Evolutionary conservation across 352 stramenopile species (phyloP).

Genomic region (Globisporangium viniferum): DNA sequence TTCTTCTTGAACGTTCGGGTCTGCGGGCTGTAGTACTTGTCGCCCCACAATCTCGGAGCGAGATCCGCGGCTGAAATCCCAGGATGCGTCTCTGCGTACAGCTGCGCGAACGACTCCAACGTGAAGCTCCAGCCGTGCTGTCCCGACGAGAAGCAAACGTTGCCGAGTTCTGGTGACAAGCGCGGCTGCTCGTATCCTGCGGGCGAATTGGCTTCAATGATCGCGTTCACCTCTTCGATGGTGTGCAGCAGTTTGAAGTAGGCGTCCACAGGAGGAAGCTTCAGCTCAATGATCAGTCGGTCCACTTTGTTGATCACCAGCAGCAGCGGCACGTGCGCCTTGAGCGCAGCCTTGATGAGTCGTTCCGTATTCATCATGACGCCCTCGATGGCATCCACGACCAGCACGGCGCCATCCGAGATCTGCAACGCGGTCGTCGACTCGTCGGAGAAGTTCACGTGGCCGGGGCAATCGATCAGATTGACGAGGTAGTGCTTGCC

Average conservation of each 20-base stretch:
- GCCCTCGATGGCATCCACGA: constrained; percentile 98
- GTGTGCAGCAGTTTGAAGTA: constrained; percentile 98
- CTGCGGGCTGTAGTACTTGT: constrained; percentile 95
- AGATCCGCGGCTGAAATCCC: constrained; percentile 85
- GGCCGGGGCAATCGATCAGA: constrained; percentile 95
- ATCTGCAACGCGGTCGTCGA: constrained; percentile 91
- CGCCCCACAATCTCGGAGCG: constrained; percentile 94
- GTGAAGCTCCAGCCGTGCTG: constrained; percentile 98
- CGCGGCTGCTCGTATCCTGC: constrained; percentile 41
- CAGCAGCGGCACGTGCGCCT: constrained; percentile 86
- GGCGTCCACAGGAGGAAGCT: constrained; percentile 95
- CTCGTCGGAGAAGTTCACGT: constrained; percentile 98
- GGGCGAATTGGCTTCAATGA: constrained; percentile 76
- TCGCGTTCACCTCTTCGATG: constrained; percentile 96
- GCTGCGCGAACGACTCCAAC: constrained; percentile 92
- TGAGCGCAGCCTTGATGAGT: constrained; percentile 90
- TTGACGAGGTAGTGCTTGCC: constrained; percentile 97
- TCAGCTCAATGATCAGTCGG: constrained; percentile 98
- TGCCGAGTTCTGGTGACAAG: constrained; percentile 92
- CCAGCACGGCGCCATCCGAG: constrained; percentile 93
- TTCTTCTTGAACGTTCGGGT: constrained; percentile 92
- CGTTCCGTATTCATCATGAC: constrained; percentile 98
- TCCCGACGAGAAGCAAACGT: constrained; percentile 96
- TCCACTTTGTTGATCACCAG: constrained; percentile 98
- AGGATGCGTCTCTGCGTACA: constrained; percentile 72